Conservation (phyloP, 352 stramenopile genomes). For the Thalassiosira livingstoniorum region DNA sequence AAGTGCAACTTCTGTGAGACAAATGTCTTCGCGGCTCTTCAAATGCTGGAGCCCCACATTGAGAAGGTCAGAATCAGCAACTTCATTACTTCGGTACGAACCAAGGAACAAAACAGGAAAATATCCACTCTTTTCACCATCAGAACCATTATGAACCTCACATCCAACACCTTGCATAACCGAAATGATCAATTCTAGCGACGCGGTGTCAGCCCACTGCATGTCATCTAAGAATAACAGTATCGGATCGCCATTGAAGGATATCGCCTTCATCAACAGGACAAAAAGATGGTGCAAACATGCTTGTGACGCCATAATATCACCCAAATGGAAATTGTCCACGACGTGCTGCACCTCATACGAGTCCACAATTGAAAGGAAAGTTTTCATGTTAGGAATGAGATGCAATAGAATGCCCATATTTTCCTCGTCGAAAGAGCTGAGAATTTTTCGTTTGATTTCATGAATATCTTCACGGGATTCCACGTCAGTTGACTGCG, state of each 20-base stretch:
- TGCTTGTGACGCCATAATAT: slow-evolving; percentile 6
- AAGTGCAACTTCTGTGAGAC: slow-evolving; percentile 22
- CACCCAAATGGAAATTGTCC: not conserved
- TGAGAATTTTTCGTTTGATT: slow-evolving; percentile 8
- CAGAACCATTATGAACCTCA: slow-evolving; percentile 1
- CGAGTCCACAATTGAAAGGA: slow-evolving; percentile 4
- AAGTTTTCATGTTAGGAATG: slow-evolving; percentile 25
- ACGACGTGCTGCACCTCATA: not conserved
- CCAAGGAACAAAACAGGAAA: slow-evolving; percentile 34
- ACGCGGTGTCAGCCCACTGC: slow-evolving; percentile 31
- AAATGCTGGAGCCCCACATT: slow-evolving; percentile 12
- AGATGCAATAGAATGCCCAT: slow-evolving; percentile 22
- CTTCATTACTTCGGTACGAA: slow-evolving; percentile 20
- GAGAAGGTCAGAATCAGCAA: slow-evolving; percentile 6
- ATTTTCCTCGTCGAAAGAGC: slow-evolving; percentile 15
- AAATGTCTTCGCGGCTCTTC: not conserved
- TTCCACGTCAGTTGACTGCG: not conserved
- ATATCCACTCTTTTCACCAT: not conserved
- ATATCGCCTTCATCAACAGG: slow-evolving; percentile 40
- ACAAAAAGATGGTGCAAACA: slow-evolving; percentile 37
- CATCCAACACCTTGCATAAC: slow-evolving; percentile 22
- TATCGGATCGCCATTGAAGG: slow-evolving; percentile 4
- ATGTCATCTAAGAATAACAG: slow-evolving; percentile 48
- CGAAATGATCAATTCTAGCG: slow-evolving; percentile 21
- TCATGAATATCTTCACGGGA: not conserved